Conservation (phyloP, 768 basidiomycete species). For the Candolleomyces eurysporus region DNA sequence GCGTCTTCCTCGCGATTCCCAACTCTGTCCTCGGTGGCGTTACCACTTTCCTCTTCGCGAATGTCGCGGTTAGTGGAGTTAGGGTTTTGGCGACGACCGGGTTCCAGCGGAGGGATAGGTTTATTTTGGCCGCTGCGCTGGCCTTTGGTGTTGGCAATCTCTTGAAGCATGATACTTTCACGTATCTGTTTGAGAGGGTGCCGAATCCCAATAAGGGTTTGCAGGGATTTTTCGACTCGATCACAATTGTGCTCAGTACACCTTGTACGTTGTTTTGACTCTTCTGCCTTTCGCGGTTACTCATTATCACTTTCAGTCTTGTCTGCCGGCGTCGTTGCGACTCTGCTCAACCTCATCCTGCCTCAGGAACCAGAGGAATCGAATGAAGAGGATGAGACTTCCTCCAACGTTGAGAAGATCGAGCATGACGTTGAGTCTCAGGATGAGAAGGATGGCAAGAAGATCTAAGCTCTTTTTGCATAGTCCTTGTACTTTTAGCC, state of each 20-base stretch:
- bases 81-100: conserved; percentile 61
- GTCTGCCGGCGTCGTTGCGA: conserved; percentile 55
- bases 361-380: conserved; percentile 34
- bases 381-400: conserved; percentile 11
- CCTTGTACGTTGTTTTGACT: conserved; percentile 56
- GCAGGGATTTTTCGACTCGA: conserved; percentile 69
- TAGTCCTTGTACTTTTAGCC: no score
- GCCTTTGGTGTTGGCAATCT: conserved; percentile 72
- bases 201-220: conserved; percentile 50
- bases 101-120: conserved; percentile 65
- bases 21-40: conserved; percentile 82
- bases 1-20: conserved; percentile 83
- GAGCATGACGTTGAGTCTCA: conserved; percentile 14
- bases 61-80: conserved; percentile 67
- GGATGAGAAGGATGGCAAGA: background rate
- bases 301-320: conserved; percentile 40
- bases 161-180: conserved; percentile 62
- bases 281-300: background rate
- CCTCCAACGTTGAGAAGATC: conserved; percentile 19
- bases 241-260: conserved; percentile 77
- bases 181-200: conserved; percentile 68
- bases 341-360: conserved; percentile 55
- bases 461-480: no score
- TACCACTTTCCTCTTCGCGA: conserved; percentile 84
- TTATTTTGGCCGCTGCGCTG: conserved; percentile 67